Evolutionary conservation across 139 green algal genomes (phyloP).

Genomic region (Chlorella vulgaris): DNA sequence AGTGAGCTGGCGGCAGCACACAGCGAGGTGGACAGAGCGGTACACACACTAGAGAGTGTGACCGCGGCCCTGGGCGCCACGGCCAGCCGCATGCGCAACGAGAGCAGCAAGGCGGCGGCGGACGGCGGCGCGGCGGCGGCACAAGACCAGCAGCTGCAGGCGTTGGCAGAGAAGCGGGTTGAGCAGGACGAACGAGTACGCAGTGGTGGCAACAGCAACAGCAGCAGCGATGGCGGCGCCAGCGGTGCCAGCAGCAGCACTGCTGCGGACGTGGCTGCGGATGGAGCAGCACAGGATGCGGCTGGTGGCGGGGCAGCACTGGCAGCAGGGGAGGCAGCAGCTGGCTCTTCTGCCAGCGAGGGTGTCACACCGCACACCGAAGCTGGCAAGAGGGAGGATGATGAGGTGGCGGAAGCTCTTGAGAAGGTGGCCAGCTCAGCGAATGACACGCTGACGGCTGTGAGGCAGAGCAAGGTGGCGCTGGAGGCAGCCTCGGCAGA

Average conservation of each 20-base stretch:
- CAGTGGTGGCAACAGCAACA: background rate
- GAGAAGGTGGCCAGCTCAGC: slow-evolving; percentile 7
- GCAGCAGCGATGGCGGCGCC: background rate
- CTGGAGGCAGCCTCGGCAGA: slow-evolving; percentile 16
- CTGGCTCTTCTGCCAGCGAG: too few species aligned
- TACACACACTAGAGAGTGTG: slow-evolving; percentile 36
- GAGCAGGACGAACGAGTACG: background rate
- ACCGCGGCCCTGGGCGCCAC: slow-evolving; percentile 30
- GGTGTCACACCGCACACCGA: too few species aligned
- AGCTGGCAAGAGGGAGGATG: too few species aligned
- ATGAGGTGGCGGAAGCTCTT: slow-evolving; percentile 10
- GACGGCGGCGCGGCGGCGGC: background rate
- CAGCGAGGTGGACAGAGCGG: slow-evolving; percentile 28
- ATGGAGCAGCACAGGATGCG: too few species aligned
- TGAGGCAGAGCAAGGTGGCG: slow-evolving; percentile 28
- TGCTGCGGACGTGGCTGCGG: too few species aligned
- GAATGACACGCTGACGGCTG: slow-evolving; percentile 22
- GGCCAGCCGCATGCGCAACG: slow-evolving; percentile 35
- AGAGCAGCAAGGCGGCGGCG: background rate
- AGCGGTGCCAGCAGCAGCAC: too few species aligned
- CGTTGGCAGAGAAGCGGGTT: background rate
- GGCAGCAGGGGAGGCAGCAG: too few species aligned
- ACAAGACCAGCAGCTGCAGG: slow-evolving; percentile 16
- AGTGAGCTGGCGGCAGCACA: slow-evolving; percentile 10
- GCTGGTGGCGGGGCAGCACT: too few species aligned